Conservation (phyloP, 2,329 filamentous ascomycete genomes). For the Bertia moriformis region DNA sequence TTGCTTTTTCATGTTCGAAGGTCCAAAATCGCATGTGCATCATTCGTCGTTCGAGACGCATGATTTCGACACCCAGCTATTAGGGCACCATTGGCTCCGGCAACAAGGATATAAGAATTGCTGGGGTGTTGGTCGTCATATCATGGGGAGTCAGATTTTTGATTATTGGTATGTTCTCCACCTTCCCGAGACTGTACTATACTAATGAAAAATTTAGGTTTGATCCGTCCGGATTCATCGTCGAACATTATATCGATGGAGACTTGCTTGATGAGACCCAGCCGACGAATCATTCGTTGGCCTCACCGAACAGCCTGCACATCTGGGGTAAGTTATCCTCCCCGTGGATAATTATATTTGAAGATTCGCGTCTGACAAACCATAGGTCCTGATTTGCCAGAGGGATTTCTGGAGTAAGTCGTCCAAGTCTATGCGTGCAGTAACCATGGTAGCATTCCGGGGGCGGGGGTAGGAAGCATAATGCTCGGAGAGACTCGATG, state of each 20-base stretch:
- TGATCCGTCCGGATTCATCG: conserved; percentile 2
- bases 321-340: not conserved
- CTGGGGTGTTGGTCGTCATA: conserved; percentile 60
- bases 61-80: conserved; percentile 55
- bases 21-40: conserved; percentile 35
- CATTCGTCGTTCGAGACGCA: conserved; percentile 60
- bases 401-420: too few species aligned
- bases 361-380: too few species aligned
- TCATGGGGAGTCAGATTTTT: conserved; percentile 58
- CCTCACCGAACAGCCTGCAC: not conserved
- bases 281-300: not conserved
- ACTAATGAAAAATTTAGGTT: conserved; percentile 2
- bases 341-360: too few species aligned
- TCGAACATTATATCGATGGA: conserved; percentile 3
- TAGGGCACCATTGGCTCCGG: conserved; percentile 56
- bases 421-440: too few species aligned
- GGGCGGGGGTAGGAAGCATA: too few species aligned
- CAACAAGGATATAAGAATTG: conserved; percentile 47
- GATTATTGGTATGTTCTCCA: conserved; percentile 63
- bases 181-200: too few species aligned
- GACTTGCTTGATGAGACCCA: conserved; percentile 2
- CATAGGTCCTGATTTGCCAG: too few species aligned
- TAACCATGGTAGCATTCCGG: too few species aligned
- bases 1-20: conserved; percentile 28
- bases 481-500: too few species aligned